Base-by-base conservation (phyloP, 129 eudicot species). In the Kitagawia praeruptora region DNA sequence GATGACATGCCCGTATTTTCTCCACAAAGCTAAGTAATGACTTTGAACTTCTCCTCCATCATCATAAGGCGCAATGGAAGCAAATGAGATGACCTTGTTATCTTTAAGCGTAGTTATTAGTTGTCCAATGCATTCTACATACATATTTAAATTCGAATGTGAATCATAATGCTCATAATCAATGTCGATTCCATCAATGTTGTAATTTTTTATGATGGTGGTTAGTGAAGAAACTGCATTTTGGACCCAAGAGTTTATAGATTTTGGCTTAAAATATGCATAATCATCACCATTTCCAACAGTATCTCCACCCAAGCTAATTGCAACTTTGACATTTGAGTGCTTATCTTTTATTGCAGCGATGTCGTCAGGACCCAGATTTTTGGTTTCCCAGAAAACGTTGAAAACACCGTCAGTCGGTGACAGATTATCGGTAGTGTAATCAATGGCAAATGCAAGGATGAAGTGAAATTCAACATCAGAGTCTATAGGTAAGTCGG, bases 301-400 rank as follows among this genome's bases (percentile, higher is more conserved):
- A 25, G 80, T 83, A 70, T 89, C 93, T 6, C 93, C 93, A 9
- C 93, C 93, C 69, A 89, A 80, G 70, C 90, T 89, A n/a, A 89
- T 78, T 0, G 89, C 93, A 27, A 89, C 78, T 38, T 85, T 87
- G 69, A 87, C 90, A 49, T 89, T 89, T 15, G 84, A 13, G 80
- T 89, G 71, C 54, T 77, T 61, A 47, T 49, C 71, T 69, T 89
- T 89, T 78, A 85, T 63, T 5, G 83, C 75, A 2, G 89, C 70
- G 2, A 89, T 75, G 21, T 87, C 76, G 2, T 63, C 37, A 54
- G 93, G 89, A 41, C 83, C 79, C 41, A 89, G 82, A 53, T 89
- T 75, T 28, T 80, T 77, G 23, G 87, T 87, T 77, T 84, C 83
- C 90, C 90, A 87, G 69, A 87, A 84, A 23, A 84, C 84, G 42